These are phyloP conservation scores for Lodderomyces metapsilosis DNA, from an alignment of 1,139 yeast species.

Conservation along the genomic window DNA sequence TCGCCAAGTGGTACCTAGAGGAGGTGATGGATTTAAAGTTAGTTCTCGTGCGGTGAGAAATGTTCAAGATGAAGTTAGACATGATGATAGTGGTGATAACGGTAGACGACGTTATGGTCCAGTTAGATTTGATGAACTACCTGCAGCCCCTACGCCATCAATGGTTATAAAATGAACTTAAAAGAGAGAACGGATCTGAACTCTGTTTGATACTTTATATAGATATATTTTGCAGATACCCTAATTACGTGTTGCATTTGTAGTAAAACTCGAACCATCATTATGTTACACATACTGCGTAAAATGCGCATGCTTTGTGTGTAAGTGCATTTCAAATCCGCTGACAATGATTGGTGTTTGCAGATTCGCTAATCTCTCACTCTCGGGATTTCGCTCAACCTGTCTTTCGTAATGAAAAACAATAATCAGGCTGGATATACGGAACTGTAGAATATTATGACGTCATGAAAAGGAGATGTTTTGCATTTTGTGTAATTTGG, in stretches of 20 bases:
- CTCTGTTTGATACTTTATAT: too few species aligned
- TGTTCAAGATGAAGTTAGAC: constrained; percentile 2
- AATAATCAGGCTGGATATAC: too few species aligned
- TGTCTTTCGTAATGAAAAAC: too few species aligned
- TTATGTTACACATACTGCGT: too few species aligned
- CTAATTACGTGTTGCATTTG: too few species aligned
- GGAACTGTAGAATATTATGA: not conserved
- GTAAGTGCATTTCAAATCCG: too few species aligned
- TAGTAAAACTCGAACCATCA: too few species aligned
- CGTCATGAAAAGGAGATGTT: not conserved
- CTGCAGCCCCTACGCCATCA: constrained; percentile 12
- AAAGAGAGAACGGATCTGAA: not conserved
- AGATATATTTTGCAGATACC: too few species aligned
- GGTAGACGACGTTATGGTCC: not conserved
- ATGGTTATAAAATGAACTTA: constrained; percentile 3
- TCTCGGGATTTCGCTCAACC: too few species aligned
- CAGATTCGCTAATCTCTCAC: too few species aligned
- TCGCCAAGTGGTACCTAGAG: not conserved
- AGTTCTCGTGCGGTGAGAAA: constrained; percentile 6
- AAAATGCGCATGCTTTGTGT: too few species aligned
- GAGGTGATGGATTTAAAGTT: not conserved
- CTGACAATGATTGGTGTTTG: too few species aligned
- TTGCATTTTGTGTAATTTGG: not conserved
- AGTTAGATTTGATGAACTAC: constrained; percentile 6
- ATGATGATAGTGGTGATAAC: not conserved